These are phyloP conservation scores for Crepidotus variabilis DNA, from an alignment of 768 basidiomycete species.

Conservation along the genomic window DNA sequence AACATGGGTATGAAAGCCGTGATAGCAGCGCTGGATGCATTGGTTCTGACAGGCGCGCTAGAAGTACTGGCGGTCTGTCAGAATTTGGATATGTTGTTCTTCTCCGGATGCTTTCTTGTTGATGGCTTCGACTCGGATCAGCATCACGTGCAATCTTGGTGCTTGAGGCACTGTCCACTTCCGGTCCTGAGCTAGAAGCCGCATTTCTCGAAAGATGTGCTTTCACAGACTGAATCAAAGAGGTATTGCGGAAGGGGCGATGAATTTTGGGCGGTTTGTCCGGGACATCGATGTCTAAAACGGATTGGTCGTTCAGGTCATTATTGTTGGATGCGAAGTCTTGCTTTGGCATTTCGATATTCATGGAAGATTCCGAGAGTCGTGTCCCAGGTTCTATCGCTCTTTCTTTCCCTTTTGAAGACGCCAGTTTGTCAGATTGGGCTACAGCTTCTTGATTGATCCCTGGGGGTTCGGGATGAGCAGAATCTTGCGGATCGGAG, in stretches of 20 bases:
- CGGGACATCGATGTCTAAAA: not conserved
- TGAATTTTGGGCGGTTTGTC: not conserved
- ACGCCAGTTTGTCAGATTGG: not conserved
- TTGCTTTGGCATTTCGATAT: too few species aligned
- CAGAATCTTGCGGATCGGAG: not conserved
- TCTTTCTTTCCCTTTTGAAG: slow-evolving; percentile 4
- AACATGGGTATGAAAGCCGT: not conserved
- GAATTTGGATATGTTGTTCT: not conserved
- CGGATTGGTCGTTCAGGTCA: too few species aligned
- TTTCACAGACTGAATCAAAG: not conserved
- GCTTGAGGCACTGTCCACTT: not conserved
- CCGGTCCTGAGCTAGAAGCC: not conserved
- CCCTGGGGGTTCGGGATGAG: not conserved
- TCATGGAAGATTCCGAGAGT: not conserved
- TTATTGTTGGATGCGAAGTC: too few species aligned
- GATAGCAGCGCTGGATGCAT: not conserved
- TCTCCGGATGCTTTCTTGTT: not conserved
- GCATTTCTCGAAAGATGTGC: not conserved
- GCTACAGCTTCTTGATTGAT: not conserved
- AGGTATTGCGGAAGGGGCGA: not conserved
- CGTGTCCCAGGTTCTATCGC: not conserved
- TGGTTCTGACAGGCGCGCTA: not conserved
- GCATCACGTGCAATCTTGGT: not conserved
- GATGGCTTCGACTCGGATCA: not conserved
- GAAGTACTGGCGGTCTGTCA: not conserved